These are phyloP conservation scores for Ceratocystis cacaofunesta DNA, from an alignment of 2,329 filamentous ascomycete genomes.

Conservation along the genomic window DNA sequence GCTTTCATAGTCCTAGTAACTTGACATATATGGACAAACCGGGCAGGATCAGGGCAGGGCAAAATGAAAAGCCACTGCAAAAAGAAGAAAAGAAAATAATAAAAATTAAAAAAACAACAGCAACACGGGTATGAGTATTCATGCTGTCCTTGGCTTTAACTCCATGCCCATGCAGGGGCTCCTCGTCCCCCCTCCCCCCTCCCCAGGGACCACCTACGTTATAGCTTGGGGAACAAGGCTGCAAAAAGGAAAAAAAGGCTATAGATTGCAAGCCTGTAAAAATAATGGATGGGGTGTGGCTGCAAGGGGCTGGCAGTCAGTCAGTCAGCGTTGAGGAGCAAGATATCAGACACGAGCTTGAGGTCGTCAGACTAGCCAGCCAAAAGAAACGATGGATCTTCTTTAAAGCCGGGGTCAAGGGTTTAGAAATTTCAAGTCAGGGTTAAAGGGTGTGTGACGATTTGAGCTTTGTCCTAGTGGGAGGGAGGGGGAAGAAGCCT, in stretches of 20 bases:
- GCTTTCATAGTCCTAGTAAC: background rate
- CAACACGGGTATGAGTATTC: background rate
- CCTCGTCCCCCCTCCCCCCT: background rate
- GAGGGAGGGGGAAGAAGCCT: background rate
- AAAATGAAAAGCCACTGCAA: background rate
- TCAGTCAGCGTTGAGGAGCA: background rate
- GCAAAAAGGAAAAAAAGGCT: background rate
- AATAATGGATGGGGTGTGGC: no score
- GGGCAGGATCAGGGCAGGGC: background rate
- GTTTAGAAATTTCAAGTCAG: background rate
- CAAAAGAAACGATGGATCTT: no score
- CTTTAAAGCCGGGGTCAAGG: no score
- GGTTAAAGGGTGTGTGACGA: background rate
- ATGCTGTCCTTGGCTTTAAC: background rate
- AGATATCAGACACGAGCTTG: background rate
- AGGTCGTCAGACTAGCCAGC: background rate
- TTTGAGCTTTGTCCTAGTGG: background rate
- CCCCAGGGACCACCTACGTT: background rate
- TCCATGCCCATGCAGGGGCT: background rate
- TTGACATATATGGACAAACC: background rate
- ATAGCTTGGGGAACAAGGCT: background rate
- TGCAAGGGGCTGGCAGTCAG: no score
- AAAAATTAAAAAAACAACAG: background rate
- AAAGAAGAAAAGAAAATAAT: background rate
- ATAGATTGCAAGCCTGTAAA: no score